Conservation (phyloP, 257 asterid species). For the Orobanche coerulescens region DNA sequence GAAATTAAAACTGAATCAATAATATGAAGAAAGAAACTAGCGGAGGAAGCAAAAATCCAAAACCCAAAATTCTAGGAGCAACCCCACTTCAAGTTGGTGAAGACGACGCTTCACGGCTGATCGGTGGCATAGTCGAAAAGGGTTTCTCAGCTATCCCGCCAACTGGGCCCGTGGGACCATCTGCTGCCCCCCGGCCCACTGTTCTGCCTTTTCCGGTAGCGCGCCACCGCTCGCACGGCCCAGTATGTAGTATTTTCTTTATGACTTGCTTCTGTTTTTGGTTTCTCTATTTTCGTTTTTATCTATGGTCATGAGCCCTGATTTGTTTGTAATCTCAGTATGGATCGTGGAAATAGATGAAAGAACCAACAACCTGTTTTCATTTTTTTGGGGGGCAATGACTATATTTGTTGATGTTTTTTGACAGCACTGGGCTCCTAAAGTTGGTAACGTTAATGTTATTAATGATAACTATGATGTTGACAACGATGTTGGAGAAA, state of each 20-base stretch:
- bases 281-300: not conserved
- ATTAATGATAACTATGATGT: slow-evolving; percentile 24
- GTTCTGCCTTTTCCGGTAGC: slow-evolving; percentile 83
- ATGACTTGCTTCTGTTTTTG: not conserved
- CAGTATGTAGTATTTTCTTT: slow-evolving; percentile 33
- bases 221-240: slow-evolving; percentile 91
- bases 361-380: not conserved
- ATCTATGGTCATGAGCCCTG: not conserved
- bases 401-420: slow-evolving; percentile 15
- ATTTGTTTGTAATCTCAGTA: not conserved
- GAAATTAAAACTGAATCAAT: not conserved
- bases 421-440: slow-evolving; percentile 67
- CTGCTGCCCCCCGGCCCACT: slow-evolving; percentile 53
- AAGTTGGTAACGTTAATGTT: slow-evolving; percentile 20
- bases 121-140: slow-evolving; percentile 83
- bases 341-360: slow-evolving; percentile 6
- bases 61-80: slow-evolving; percentile 31
- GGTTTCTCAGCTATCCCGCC: slow-evolving; percentile 48
- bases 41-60: slow-evolving; percentile 26
- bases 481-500: slow-evolving; percentile 32
- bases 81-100: slow-evolving; percentile 26
- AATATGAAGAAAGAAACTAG: slow-evolving; percentile 29
- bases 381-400: not conserved
- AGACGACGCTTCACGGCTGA: slow-evolving; percentile 42
- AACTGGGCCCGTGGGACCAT: slow-evolving; percentile 25